phyloP scores from a whole-genome alignment of 2,329 filamentous ascomycete genomes.

The Alternaria sp. region DNA sequence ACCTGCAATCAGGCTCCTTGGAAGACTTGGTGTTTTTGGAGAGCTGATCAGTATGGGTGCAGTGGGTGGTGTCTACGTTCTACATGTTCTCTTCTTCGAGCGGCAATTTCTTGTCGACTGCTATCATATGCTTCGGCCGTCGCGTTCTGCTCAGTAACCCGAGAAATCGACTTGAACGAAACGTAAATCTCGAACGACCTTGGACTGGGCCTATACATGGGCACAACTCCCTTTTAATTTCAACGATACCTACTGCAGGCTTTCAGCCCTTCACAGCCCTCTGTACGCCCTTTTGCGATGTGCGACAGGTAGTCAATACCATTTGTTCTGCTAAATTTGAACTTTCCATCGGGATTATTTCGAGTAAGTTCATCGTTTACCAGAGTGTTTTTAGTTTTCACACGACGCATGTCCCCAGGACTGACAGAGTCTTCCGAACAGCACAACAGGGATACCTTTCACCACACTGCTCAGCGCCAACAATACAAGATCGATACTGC shows the following conservation, averaged over 20 bases:
- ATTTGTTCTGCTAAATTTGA: not conserved
- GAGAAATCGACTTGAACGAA: not conserved
- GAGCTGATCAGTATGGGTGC: slow-evolving; percentile 52
- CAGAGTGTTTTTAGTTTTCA: not conserved
- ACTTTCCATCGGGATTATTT: too few species aligned
- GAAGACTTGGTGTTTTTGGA: slow-evolving; percentile 52
- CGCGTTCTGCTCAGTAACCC: not conserved
- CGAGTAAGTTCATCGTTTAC: not conserved
- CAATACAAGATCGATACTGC: not conserved
- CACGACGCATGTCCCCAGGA: not conserved
- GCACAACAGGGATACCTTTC: not conserved
- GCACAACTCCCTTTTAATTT: not conserved
- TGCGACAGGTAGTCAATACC: not conserved
- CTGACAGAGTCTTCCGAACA: not conserved
- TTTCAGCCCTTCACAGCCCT: not conserved
- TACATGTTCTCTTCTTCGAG: slow-evolving; percentile 48
- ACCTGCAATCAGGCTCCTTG: slow-evolving; percentile 35
- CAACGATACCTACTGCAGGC: not conserved
- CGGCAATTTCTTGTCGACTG: slow-evolving; percentile 45
- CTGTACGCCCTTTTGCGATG: not conserved
- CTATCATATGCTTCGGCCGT: slow-evolving; percentile 45
- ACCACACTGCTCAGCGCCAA: not conserved
- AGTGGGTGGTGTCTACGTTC: slow-evolving; percentile 49
- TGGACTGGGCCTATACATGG: not conserved
- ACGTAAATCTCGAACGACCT: not conserved